Conservation (phyloP, 208 protist species). For the Trypanosoma rangeli region DNA sequence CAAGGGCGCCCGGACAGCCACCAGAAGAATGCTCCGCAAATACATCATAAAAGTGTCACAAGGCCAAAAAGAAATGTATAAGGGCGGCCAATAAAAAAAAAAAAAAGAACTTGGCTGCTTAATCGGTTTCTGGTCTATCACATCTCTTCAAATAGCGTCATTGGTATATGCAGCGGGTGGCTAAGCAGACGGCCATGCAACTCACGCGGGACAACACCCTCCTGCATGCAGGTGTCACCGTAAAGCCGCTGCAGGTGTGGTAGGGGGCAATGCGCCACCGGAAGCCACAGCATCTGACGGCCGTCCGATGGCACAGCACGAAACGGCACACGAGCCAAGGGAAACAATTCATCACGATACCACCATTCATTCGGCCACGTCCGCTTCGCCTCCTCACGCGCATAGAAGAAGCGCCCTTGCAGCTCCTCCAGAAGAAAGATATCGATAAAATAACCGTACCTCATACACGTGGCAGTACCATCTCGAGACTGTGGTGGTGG, state of each 20-base stretch:
- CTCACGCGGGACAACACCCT: constrained; percentile 24
- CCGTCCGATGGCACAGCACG: background rate
- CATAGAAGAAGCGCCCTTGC: constrained; percentile 5
- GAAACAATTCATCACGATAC: constrained; percentile 26
- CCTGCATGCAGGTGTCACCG: constrained; percentile 24
- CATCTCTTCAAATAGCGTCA: background rate
- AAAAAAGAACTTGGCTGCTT: background rate
- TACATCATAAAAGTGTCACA: background rate
- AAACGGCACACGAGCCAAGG: constrained; percentile 12
- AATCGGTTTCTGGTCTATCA: background rate
- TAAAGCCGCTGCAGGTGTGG: constrained; percentile 17
- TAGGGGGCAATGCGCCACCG: constrained; percentile 9
- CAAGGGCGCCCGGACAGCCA: background rate
- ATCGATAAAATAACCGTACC: constrained; percentile 35
- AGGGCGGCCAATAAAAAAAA: background rate
- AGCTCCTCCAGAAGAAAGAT: constrained; percentile 28
- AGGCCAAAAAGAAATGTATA: background rate
- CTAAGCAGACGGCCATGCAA: constrained; percentile 24
- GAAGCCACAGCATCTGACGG: constrained; percentile 3
- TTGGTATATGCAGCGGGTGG: constrained; percentile 24
- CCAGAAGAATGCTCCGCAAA: background rate
- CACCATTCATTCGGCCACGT: constrained; percentile 35
- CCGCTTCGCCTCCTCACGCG: constrained; percentile 4
- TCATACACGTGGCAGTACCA: constrained; percentile 5
- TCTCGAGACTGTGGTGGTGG: constrained; percentile 1